Conservation (phyloP, 352 stramenopile genomes). For the Thalassiosira hispida region DNA sequence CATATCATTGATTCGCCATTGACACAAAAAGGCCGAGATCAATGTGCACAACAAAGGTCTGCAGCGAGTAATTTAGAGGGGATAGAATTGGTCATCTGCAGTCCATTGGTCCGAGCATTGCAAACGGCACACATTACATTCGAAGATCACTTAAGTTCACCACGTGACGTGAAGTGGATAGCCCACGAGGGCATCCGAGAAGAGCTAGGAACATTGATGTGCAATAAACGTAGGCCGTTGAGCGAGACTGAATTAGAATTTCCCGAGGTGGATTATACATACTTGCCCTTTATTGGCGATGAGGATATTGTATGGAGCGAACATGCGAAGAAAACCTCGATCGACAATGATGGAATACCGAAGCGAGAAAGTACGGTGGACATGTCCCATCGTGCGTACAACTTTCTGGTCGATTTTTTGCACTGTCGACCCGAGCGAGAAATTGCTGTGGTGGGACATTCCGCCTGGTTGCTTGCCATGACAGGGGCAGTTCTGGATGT, state of each 20-base stretch:
- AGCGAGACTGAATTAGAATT: slow-evolving; percentile 38
- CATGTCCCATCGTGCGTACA: slow-evolving; percentile 39
- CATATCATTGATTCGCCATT: slow-evolving; percentile 44
- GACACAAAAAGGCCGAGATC: slow-evolving; percentile 36
- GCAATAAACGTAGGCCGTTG: slow-evolving; percentile 50
- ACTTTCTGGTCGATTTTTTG: slow-evolving; percentile 48
- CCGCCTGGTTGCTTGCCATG: slow-evolving; percentile 52
- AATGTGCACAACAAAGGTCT: slow-evolving; percentile 35
- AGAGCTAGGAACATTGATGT: slow-evolving; percentile 53
- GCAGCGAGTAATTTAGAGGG: slow-evolving; percentile 6
- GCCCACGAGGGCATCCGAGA: slow-evolving; percentile 46
- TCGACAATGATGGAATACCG: slow-evolving; percentile 16
- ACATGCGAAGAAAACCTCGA: slow-evolving; percentile 14
- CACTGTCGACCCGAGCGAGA: slow-evolving; percentile 30
- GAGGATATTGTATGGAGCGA: slow-evolving; percentile 42
- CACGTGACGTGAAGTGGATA: slow-evolving; percentile 26
- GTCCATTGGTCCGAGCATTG: slow-evolving; percentile 46
- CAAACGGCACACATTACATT: slow-evolving; percentile 55
- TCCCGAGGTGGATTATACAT: slow-evolving; percentile 43
- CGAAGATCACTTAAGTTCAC: slow-evolving; percentile 35
- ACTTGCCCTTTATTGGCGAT: slow-evolving; percentile 12
- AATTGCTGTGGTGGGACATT: slow-evolving; percentile 55
- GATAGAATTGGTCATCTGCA: slow-evolving; percentile 43
- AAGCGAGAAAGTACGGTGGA: slow-evolving; percentile 35
- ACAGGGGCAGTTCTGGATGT: slow-evolving; percentile 61